phyloP scores from a whole-genome alignment of 2,329 filamentous ascomycete genomes.

The Alternaria alternata region DNA sequence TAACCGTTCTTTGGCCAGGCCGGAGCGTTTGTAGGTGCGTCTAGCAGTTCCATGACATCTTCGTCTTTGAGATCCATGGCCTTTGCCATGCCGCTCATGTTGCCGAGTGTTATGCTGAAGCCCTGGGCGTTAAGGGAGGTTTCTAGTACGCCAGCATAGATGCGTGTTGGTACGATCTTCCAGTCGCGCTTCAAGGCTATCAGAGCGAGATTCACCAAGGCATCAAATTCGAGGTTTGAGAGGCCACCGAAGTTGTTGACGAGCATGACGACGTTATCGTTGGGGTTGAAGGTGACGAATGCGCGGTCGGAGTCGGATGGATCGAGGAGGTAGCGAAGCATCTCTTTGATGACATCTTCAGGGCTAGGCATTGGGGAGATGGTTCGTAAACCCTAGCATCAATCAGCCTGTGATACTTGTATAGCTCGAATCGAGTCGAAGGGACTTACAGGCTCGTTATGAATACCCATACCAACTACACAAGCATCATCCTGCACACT shows the following conservation, averaged over 20 bases:
- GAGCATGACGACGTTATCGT: conserved; percentile 57
- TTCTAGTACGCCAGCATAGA: conserved; percentile 60
- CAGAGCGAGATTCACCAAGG: conserved; percentile 55
- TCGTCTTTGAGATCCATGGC: conserved; percentile 49
- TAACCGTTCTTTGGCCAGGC: conserved; percentile 62
- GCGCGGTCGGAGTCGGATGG: conserved; percentile 58
- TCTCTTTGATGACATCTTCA: conserved; percentile 58
- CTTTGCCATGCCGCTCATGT: conserved; percentile 57
- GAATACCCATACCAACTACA: conserved; percentile 60
- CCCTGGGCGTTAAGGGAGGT: conserved; percentile 65
- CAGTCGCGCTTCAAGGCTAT: conserved; percentile 56
- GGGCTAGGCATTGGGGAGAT: conserved; percentile 59
- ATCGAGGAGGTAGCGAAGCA: conserved; percentile 60
- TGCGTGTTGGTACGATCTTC: conserved; percentile 58
- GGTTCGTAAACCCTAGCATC: conserved; percentile 52
- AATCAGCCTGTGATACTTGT: background rate
- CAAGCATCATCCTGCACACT: conserved; percentile 52
- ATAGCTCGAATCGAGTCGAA: background rate
- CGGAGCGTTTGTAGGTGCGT: conserved; percentile 60
- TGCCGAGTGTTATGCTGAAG: conserved; percentile 64
- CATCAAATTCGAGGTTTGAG: conserved; percentile 58
- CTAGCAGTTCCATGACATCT: conserved; percentile 59
- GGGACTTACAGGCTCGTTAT: conserved; percentile 58
- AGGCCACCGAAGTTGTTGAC: conserved; percentile 61
- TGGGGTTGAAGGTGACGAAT: conserved; percentile 58